phyloP scores from a whole-genome alignment of 768 basidiomycete species.

The Gloeopeniophorella convolvens region DNA sequence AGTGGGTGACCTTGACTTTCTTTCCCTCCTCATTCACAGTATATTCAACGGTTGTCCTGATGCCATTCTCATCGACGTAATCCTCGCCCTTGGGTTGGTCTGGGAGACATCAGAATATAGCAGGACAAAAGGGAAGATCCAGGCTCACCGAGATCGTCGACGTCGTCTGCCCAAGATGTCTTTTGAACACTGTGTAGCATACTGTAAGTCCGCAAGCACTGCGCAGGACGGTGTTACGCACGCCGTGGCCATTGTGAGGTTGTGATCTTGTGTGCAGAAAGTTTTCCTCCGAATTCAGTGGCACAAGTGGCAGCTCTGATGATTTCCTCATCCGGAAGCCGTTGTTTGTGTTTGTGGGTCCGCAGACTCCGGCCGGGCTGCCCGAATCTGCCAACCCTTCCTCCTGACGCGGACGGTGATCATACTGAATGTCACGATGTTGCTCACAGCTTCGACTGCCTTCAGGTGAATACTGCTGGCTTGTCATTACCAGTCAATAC shows the following conservation, averaged over 20 bases:
- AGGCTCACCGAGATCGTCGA: slow-evolving; percentile 30
- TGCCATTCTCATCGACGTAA: slow-evolving; percentile 77
- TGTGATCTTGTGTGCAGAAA: not conserved
- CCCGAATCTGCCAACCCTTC: no score
- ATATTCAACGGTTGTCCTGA: slow-evolving; percentile 81
- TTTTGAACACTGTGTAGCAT: slow-evolving; percentile 31
- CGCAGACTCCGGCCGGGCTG: no score
- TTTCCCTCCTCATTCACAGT: slow-evolving; percentile 87
- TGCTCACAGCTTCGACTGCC: no score
- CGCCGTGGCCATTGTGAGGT: slow-evolving; percentile 4
- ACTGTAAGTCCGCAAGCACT: no score
- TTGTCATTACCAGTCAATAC: no score
- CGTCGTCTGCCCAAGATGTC: slow-evolving; percentile 37
- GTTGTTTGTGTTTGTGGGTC: slow-evolving; percentile 3
- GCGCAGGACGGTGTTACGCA: not conserved
- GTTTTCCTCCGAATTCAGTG: no score
- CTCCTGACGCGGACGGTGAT: not conserved
- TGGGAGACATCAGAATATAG: slow-evolving; percentile 15
- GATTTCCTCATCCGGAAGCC: no score
- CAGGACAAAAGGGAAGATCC: not conserved
- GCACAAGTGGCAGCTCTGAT: no score
- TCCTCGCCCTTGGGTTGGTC: slow-evolving; percentile 58
- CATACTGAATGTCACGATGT: no score
- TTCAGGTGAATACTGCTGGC: no score
- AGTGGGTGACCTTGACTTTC: slow-evolving; percentile 75